Base-by-base conservation (phyloP, 2,329 filamentous ascomycete species). In the Dactylellina sp. region DNA sequence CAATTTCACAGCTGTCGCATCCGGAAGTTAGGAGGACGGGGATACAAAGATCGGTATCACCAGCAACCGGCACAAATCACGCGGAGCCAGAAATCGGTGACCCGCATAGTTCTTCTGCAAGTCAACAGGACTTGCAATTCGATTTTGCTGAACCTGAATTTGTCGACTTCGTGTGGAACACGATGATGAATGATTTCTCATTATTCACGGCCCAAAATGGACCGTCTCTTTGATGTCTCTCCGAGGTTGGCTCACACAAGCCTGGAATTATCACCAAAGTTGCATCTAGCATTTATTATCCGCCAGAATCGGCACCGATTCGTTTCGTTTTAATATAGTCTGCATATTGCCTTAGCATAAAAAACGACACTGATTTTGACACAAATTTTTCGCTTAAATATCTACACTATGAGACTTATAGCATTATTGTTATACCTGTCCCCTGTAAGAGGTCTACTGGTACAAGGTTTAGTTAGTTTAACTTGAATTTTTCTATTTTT, bases 101-200 rank as follows among this genome's bases (percentile, higher is more conserved):
- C 24, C 49, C 25, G 22, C 49, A 53, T 24, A 53, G 49, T 37
- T 53, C 49, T 37, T 53, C 49, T 53, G 49, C 22, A 35, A 53
- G 49, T 53, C 49, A 53, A 53, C 4, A 32, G 49, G 49, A 53
- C 49, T 53, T 53, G 49, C 49, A 53, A 53, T 53, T 53, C 9
- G 49, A 53, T 53, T 53, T 53, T 22, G 22, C 24, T 37, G 49
- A 53, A 35, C 22, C 28, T 53, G 49, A 18, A 18, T 53, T 53
- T 53, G 49, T 32, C 49, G 49, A 53, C 3, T 53, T 53, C 49
- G 49, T 53, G 24, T 53, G 49, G 49, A n/a, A 53, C 49, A 53
- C 49, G n/a, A 53, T 53, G 49, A 53, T 53, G 49, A 53, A 35
- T 35, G 49, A 53, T 53, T 53, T 53, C 49, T 53, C 49, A 53